Conservation (phyloP, 2,329 filamentous ascomycete genomes). For the Talaromyces islandicus region DNA sequence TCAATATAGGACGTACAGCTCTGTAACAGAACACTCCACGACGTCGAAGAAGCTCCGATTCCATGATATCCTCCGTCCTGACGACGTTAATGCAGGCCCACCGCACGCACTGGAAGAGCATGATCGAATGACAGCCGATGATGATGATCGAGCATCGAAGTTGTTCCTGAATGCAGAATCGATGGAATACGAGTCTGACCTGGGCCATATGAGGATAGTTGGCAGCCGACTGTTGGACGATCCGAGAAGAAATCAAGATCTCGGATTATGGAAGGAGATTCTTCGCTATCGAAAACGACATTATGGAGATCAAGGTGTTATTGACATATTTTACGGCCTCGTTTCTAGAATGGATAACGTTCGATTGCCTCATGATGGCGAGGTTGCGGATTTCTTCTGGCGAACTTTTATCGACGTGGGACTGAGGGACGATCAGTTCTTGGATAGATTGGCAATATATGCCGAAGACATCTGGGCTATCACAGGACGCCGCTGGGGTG, state of each 20-base stretch:
- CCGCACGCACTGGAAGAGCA: background rate
- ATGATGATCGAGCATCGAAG: background rate
- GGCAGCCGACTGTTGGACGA: conserved; percentile 35
- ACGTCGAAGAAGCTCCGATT: conserved; percentile 17
- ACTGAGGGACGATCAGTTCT: conserved; percentile 25
- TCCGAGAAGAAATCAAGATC: conserved; percentile 24
- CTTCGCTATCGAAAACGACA: conserved; percentile 38
- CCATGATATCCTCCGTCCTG: conserved; percentile 22
- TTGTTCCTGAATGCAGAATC: conserved; percentile 26
- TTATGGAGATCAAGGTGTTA: conserved; percentile 36
- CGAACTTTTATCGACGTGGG: conserved; percentile 32
- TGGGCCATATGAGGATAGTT: conserved; percentile 29
- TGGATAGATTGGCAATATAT: conserved; percentile 30
- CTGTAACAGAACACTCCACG: background rate
- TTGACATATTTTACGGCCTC: conserved; percentile 37
- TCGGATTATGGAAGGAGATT: conserved; percentile 41
- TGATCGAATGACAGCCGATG: background rate
- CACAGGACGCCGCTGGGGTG: conserved; percentile 32
- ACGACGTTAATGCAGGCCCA: background rate
- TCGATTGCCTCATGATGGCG: conserved; percentile 30
- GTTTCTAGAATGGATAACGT: conserved; percentile 24
- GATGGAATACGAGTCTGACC: conserved; percentile 38
- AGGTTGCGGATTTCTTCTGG: conserved; percentile 37
- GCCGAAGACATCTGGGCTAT: conserved; percentile 34
- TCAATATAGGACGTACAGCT: background rate